Base-by-base conservation (phyloP, 345 rosid genomes). In the Boechera retrofracta region DNA sequence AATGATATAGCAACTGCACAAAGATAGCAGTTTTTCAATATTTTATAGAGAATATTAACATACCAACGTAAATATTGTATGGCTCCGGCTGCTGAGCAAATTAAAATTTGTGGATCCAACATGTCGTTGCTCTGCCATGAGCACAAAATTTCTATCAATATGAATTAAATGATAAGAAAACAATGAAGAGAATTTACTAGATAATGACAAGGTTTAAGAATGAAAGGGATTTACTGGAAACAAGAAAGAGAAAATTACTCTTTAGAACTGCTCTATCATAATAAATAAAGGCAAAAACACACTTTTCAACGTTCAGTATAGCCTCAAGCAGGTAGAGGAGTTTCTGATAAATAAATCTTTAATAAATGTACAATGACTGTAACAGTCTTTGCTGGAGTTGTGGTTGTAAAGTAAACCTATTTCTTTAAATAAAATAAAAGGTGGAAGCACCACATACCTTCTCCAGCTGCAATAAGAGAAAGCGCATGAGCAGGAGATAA, bases 41-140 rank as follows among this genome's bases (percentile, higher is more conserved):
- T 35, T 75, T 73, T n/a, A 13, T 33, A 28, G 53, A 69, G 75
- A 72, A 26, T 63, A 72, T 33, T 57, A 10, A 80, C 58, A 69
- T 92, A 96, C 99, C 96, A 96, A 84, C n/a, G 98, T 96, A 80
- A 96, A 96, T 81, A 96, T 91, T 61, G 99, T 92, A 84, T 96
- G 99, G 86, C 99, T 93, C 81, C 99, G 83, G 89, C 99, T 96
- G 93, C 99, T 96, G 47, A 85, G 94, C 77, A 96, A 76, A 85
- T 96, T 96, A 83, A 92, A 96, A 77, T 88, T 96, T 66, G 99
- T 96, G 65, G 99, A 96, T 47, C 99, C 98, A 81, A 96, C 94
- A 71, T 96, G 99, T 44, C 99, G 89, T 82, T 96, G 99, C 83
- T 96, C 99, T 96, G 89, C 75, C 45, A 59, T 51, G 72, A 80